Conservation (phyloP, 1,139 yeast species). For the Magnusiomyces clavatus region DNA sequence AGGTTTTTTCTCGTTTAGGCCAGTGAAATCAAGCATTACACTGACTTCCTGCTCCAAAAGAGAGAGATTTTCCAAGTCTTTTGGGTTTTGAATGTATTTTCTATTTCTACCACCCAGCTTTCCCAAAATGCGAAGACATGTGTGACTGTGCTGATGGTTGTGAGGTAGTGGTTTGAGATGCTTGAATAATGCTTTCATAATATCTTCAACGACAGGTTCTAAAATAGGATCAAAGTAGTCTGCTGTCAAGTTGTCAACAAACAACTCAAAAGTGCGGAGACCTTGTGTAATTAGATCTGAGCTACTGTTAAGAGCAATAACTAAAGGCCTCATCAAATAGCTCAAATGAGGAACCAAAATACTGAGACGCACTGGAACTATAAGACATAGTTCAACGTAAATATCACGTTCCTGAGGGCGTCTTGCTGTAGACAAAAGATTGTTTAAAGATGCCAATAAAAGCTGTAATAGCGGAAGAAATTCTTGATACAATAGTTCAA, state of each 20-base stretch:
- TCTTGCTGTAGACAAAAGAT: slow-evolving; percentile 73
- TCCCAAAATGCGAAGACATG: slow-evolving; percentile 87
- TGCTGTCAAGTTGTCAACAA: slow-evolving; percentile 93
- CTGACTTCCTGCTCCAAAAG: slow-evolving; percentile 60
- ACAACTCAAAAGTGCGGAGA: slow-evolving; percentile 84
- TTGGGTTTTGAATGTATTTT: slow-evolving; percentile 68
- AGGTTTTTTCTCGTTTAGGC: slow-evolving; percentile 53
- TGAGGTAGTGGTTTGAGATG: slow-evolving; percentile 89
- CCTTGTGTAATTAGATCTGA: slow-evolving; percentile 94
- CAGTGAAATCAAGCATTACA: slow-evolving; percentile 64
- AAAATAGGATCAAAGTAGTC: slow-evolving; percentile 95
- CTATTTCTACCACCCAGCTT: slow-evolving; percentile 95
- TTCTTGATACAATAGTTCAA: slow-evolving; percentile 85
- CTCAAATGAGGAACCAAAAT: slow-evolving; percentile 89
- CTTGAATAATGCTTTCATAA: slow-evolving; percentile 88
- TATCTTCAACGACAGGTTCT: slow-evolving; percentile 91
- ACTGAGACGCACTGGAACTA: slow-evolving; percentile 90
- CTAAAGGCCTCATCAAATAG: slow-evolving; percentile 83
- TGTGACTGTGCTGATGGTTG: slow-evolving; percentile 85
- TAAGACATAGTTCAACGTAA: slow-evolving; percentile 87
- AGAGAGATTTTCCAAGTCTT: slow-evolving; percentile 49
- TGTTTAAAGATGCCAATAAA: slow-evolving; percentile 74
- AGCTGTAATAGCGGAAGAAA: slow-evolving; percentile 87
- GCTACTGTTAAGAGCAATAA: slow-evolving; percentile 80
- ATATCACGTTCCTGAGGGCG: slow-evolving; percentile 88